Evolutionary conservation across 2,329 filamentous ascomycete species (phyloP), one percentile per base, ranked within the genome.

Genomic region (Biscogniauxia marginata): DNA sequence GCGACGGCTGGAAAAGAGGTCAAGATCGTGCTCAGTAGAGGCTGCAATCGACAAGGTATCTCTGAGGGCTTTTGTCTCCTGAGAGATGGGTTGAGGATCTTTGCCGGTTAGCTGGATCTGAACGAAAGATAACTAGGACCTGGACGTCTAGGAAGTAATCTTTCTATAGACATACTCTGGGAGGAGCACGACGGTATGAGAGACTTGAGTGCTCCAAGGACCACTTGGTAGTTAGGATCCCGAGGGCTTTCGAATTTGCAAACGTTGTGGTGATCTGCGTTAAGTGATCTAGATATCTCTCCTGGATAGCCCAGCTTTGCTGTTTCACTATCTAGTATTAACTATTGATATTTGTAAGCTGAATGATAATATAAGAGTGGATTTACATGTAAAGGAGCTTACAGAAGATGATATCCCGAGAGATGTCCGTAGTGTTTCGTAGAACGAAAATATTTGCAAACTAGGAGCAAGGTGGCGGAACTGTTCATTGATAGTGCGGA

Each of bases 401-500:
- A 57, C 55, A 18, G 48, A 43, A 18, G 55, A 55, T 11, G 39
- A 21, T 9, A 52, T 9, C 6, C 55, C 55, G 7, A 58, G 9
- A 3, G 52, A 52, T 16, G 57, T 59, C 13, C 53, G 39, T 5
- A 59, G 18, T 13, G 54, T 57, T 50, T 59, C 57, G 43, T 59
- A 54, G 34, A 59, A 59, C 4, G 54, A 57, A 30, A 59, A 57
- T 20, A 59, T 59, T 46, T 59, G 54, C 1, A 59, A 44, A 3
- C 22, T 16, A 1, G 55, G 16, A 3, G 57, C 57, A 34, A 57
- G 23, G 20, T 57, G 57, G 2, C 54, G 54, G 13, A 59, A 59
- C 19, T 59, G 54, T 19, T 59, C 57, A 50, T 59, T 59, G 21
- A 54, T 47, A 20, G 16, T 53, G 44, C 23, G 44, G 7, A 59